Evolutionary conservation across 257 asterid genomes (phyloP), one percentile per base, ranked within the genome.

Genomic region (Perilla frutescens): DNA sequence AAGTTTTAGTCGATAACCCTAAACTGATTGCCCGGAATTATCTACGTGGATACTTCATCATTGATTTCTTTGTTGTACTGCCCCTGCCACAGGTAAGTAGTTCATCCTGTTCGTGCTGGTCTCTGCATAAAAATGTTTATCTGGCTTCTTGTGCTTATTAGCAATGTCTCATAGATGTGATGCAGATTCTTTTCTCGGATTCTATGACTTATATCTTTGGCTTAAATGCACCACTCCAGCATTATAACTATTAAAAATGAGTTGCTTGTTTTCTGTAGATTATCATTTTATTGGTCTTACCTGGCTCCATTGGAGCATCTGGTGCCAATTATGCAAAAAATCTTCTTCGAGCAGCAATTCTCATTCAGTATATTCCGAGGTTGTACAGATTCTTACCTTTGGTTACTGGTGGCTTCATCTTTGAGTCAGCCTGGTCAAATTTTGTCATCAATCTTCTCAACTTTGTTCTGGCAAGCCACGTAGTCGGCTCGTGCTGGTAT

Each of bases 371-470:
- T 78, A 60, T 88, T 74, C 98, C 97, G 1, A 79, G 97, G 74
- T 69, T 90, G 66, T 87, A 53, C 81, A 85, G 97, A 83, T 86
- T 92, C 84, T 80, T 92, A 64, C 94, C 90, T 74, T 79, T 88
- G 82, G 78, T 90, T 57, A 88, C 83, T 11, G 98, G 97, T 65
- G 97, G 97, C 80, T 87, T 90, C 82, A 68, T 85, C 63, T 92
- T 92, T 8, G 98, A 90, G 88, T 87, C 97, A 7, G 96, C 96
- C n/a, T 92, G 98, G 98, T 78, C 96, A 6, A 87, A 90, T 76
- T 92, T 92, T 41, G 68, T 90, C 69, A 83, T 88, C 69, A 92
- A 92, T 81, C 90, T 88, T 80, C 90, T 92, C 56, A 88, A 84
- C 13, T 88, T 81, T 77, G 74, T 92, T 66, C 69, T 90, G 82